Base-by-base conservation (phyloP, 768 basidiomycete species). In the Suillus subaureus region DNA sequence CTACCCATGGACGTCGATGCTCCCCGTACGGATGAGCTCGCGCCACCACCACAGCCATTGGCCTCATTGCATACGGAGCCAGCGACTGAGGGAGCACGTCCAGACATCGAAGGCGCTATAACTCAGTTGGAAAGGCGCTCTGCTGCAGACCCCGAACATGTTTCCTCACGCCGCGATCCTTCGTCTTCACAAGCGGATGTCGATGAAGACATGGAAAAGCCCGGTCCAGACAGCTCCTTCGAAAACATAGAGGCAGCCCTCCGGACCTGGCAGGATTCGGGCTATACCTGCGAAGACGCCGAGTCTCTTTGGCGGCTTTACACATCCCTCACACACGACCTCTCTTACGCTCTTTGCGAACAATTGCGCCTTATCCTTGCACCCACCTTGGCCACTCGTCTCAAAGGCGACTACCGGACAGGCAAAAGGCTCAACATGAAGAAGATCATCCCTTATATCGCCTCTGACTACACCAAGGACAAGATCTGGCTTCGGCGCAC, bases 341-440 rank as follows among this genome's bases (percentile, higher is more conserved):
- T 99, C 49, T 92, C 97, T 2, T 93, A 93, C 71, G 85, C 89
- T 2, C 87, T 99, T 26, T 99, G 96, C 73, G 97, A 99, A 78
- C 96, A 98, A 74, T 87, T 99, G 21, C 92, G 97, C 31, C 90
- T 99, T 40, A 97, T 99, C 75, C 85, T 99, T 43, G 96, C 96
- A 68, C 97, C 97, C 0, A 99, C 97, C 0, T 82, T 92, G 58
- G 95, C 97, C 6, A 97, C 97, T 7, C 87, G 97, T 26, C 83
- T 99, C 52, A 91, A 92, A 78, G 97, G 97, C 45, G 97, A 99
- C 81, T 99, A 97, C 77, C 92, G 96, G 37, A 96, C 94, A 0
- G 97, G 97, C 61, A 99, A 99, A 79, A 86, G 97, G 23, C 85
- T 99, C 37, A 99, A 99, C 78, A 98, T 99, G 97, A 95, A 96